Percentiles rank a stretch among this genome's conserved stretches.
Conservation (phyloP, 139 green algal species). For the Coelastrella sp. region DNA sequence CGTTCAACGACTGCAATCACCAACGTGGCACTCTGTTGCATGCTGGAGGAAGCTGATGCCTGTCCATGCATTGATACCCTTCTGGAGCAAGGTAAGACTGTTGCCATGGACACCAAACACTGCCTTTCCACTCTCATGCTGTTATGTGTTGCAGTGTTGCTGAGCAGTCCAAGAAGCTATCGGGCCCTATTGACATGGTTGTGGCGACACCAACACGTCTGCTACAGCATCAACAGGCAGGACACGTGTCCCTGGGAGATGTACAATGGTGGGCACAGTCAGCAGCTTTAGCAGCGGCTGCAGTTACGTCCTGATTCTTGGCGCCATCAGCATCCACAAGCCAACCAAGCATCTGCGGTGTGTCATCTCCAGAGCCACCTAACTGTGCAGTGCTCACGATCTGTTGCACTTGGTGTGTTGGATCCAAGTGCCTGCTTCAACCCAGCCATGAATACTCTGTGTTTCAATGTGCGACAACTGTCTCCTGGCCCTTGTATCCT, state of each 20-base stretch:
- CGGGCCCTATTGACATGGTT: constrained; percentile 85
- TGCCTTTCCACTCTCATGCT: neutral
- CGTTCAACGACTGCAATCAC: no score
- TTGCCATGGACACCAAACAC: neutral
- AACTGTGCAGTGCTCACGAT: no score
- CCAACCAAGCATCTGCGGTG: no score
- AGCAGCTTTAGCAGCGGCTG: neutral
- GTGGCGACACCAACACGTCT: constrained; percentile 89
- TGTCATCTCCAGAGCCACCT: no score
- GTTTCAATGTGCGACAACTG: no score
- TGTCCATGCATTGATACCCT: no score
- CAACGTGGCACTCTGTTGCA: neutral
- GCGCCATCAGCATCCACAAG: no score
- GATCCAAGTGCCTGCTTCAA: neutral
- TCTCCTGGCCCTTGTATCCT: neutral
- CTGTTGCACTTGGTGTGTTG: no score
- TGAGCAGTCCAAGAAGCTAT: constrained; percentile 52
- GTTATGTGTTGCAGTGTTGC: constrained; percentile 4
- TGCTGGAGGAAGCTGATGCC: neutral
- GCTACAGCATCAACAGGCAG: constrained; percentile 83
- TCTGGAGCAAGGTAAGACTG: neutral
- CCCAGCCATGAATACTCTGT: no score
- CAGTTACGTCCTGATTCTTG: no score
- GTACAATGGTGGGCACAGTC: constrained; percentile 61
- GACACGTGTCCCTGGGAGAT: constrained; percentile 88